Base-by-base conservation (phyloP, 2,329 filamentous ascomycete species). In the Scleromitrula shiraiana region DNA sequence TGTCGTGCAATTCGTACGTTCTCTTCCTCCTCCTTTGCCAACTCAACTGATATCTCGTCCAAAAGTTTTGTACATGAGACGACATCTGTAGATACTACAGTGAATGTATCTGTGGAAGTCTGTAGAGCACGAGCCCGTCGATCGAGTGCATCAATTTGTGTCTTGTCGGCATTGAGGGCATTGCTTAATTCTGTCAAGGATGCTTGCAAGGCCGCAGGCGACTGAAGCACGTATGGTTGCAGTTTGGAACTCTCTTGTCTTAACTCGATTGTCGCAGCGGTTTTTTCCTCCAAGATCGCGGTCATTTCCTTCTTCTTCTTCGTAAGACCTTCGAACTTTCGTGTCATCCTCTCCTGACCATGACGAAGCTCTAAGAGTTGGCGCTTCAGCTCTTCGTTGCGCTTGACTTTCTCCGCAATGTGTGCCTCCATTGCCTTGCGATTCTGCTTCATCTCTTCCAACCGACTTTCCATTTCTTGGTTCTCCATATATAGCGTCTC, bases 1-100 rank as follows among this genome's bases (percentile, higher is more conserved):
- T 96, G 91, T 62, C 82, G 81, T 8, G 82, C 76, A 48, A 90
- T 91, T 52, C 85, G 81, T 7, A 82, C 77, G 57, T 87, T 80
- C 65, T 95, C 90, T 50, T 97, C 90, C 38, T 97, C 91, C 67
- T 97, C 91, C 65, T 91, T 94, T 38, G 81, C 72, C 4, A 98
- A 69, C 64, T 97, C 93, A n/a, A 73, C 70, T 3, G 85, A 76
- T 17, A 96, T 86, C 58, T 97, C 91, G 46, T 93, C 88, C 4
- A 97, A 78, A 10, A 97, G 75, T 61, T 91, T 91, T 60, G 89
- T 89, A 62, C 90, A 94, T 2, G 85, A 83, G 7, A 86, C 82
- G 14, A 98, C 88, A 61, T 98, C 93, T 9, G 84, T 79, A 7
- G 83, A 76, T 1, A 96, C 88, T 0, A 94, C 82, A 3, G 78